These are phyloP conservation scores for Madurella mycetomatis DNA, from an alignment of 2,329 filamentous ascomycete species.

Conservation along the genomic window DNA sequence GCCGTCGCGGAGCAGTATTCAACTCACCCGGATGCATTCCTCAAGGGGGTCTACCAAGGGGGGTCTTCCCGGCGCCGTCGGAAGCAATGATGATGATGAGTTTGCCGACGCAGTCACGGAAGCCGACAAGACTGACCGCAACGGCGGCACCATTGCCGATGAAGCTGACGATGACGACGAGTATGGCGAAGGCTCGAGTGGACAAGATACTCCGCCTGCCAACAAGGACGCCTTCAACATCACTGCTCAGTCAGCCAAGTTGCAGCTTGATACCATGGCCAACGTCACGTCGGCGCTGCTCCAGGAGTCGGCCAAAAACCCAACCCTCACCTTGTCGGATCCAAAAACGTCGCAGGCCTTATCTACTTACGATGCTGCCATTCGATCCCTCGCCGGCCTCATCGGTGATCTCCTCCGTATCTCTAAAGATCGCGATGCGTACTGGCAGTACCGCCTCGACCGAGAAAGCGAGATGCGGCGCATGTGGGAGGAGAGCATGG, in stretches of 20 bases:
- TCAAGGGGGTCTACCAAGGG: conserved; percentile 33
- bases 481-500: conserved; percentile 99
- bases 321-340: conserved; percentile 69
- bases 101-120: conserved; percentile 45
- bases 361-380: conserved; percentile 80
- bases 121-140: conserved; percentile 34
- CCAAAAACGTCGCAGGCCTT: conserved; percentile 72
- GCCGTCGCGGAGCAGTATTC: conserved; percentile 40
- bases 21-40: conserved; percentile 41
- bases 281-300: conserved; percentile 81
- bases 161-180: conserved; percentile 61
- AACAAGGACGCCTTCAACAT: conserved; percentile 96
- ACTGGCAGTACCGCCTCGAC: conserved; percentile 94
- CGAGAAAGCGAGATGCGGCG: conserved; percentile 86
- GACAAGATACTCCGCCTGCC: conserved; percentile 65
- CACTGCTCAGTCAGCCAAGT: conserved; percentile 87
- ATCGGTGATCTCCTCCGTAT: conserved; percentile 87
- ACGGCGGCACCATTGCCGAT: conserved; percentile 31
- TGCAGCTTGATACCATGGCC: conserved; percentile 86
- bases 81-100: conserved; percentile 52
- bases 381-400: conserved; percentile 79
- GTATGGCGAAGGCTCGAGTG: conserved; percentile 74
- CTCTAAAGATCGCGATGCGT: conserved; percentile 86
- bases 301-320: conserved; percentile 64
- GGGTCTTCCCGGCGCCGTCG: conserved; percentile 35